Conservation (phyloP, 2,329 filamentous ascomycete species). For the Fusarium acutatum region DNA sequence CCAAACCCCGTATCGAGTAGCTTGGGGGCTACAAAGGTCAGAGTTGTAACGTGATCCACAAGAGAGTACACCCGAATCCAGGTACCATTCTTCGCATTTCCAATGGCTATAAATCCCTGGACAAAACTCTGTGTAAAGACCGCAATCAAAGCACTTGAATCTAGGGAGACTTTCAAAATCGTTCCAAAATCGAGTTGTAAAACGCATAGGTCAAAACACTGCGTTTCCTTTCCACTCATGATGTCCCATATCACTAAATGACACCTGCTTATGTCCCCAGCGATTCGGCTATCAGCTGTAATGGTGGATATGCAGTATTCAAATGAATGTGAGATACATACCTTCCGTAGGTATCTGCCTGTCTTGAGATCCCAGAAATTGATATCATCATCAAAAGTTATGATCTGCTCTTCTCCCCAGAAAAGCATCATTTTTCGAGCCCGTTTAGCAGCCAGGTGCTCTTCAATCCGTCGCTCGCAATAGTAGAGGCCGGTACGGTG, state of each 20-base stretch:
- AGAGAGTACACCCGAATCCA: rapidly evolving
- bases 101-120: rapidly evolving
- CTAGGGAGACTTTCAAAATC: rapidly evolving
- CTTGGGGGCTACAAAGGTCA: rapidly evolving
- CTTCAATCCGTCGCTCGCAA: rapidly evolving
- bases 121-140: rapidly evolving
- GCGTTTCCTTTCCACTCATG: rapidly evolving
- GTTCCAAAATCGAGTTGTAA: rapidly evolving
- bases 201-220: rapidly evolving
- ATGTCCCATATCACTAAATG: neutral
- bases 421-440: too few relatives aligned
- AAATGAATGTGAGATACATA: too few relatives aligned
- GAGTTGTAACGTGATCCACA: too few relatives aligned
- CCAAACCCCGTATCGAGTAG: rapidly evolving
- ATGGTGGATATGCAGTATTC: too few relatives aligned
- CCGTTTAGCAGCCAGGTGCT: rapidly evolving
- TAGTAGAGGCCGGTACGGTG: neutral
- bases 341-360: rapidly evolving
- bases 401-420: neutral
- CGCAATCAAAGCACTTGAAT: rapidly evolving
- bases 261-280: too few relatives aligned
- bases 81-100: rapidly evolving
- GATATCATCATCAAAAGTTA: rapidly evolving
- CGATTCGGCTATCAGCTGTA: neutral
- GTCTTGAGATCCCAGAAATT: rapidly evolving